Evolutionary conservation across 139 green algal species (phyloP).

Genomic region (Chlamydomonas incerta): DNA sequence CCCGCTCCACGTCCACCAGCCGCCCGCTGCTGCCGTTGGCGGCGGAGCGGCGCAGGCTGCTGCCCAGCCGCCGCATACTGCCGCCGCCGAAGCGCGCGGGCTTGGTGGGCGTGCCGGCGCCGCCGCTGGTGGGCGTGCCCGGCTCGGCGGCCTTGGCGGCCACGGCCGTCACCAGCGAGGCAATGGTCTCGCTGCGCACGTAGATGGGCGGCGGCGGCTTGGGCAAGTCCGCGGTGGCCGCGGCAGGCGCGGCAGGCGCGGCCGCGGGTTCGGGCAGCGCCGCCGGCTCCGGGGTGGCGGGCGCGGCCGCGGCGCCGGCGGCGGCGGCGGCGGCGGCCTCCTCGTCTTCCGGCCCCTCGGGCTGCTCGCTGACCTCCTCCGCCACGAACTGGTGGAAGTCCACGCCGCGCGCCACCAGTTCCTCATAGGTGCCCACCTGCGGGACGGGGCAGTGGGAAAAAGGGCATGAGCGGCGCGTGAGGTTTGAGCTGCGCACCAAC

Average conservation of each 20-base stretch:
- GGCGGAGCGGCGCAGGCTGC: background rate
- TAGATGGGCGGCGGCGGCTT: too few relatives aligned
- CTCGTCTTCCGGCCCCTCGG: slow-evolving; percentile 27
- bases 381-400: slow-evolving; percentile 59
- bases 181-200: too few relatives aligned
- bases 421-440: slow-evolving; percentile 58
- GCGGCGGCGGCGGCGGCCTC: background rate
- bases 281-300: background rate
- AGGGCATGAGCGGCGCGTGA: too few relatives aligned
- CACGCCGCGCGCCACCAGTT: slow-evolving; percentile 61
- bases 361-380: slow-evolving; percentile 7
- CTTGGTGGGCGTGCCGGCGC: background rate
- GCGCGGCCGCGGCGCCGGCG: background rate
- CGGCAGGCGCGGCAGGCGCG: too few relatives aligned
- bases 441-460: too few relatives aligned
- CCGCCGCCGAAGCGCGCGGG: slow-evolving; percentile 12
- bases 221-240: too few relatives aligned
- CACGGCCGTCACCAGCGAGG: background rate
- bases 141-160: too few relatives aligned
- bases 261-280: background rate
- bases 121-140: background rate
- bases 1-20: background rate
- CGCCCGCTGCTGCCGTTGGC: too few relatives aligned
- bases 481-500: too few relatives aligned
- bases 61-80: background rate